phyloP scores from a whole-genome alignment of 2,329 filamentous ascomycete genomes.

The Macrophomina pseudophaseolina region DNA sequence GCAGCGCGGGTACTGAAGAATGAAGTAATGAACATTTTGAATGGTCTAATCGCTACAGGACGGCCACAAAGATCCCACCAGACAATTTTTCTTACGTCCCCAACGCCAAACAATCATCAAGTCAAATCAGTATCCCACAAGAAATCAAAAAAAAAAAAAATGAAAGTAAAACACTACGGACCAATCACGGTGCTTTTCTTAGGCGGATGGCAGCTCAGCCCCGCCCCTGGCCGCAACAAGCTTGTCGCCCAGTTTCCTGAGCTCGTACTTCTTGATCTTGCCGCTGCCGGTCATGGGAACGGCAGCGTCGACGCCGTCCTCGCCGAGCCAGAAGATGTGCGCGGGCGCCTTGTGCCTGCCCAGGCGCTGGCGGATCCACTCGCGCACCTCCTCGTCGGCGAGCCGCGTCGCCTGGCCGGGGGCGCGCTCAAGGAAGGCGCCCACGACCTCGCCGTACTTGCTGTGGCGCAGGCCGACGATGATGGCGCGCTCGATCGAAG shows the following conservation, averaged over 20 bases:
- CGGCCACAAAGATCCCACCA: not conserved
- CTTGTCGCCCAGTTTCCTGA: slow-evolving; percentile 28
- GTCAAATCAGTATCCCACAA: not conserved
- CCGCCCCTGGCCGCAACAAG: slow-evolving; percentile 2
- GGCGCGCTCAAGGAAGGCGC: slow-evolving; percentile 60
- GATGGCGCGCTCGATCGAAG: slow-evolving; percentile 65
- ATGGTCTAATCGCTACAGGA: not conserved
- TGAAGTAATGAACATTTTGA: not conserved
- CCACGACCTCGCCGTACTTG: slow-evolving; percentile 77
- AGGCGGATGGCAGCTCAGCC: not conserved
- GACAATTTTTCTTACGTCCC: slow-evolving; percentile 3
- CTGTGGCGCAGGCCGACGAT: slow-evolving; percentile 72
- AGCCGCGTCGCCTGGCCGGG: slow-evolving; percentile 34
- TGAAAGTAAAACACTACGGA: not conserved
- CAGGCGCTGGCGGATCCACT: slow-evolving; percentile 45
- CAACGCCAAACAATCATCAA: slow-evolving; percentile 3
- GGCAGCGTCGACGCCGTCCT: slow-evolving; percentile 41
- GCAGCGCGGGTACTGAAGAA: too few relatives aligned
- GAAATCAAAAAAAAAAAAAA: not conserved
- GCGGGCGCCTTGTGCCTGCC: slow-evolving; percentile 62
- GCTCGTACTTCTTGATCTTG: slow-evolving; percentile 52
- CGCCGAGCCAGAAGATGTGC: slow-evolving; percentile 77
- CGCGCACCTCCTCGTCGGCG: slow-evolving; percentile 40
- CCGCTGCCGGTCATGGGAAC: slow-evolving; percentile 52
- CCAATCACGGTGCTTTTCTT: too few relatives aligned